A percentile compares a stretch with the other conserved stretches of the same genome.
Conservation (phyloP, 345 rosid genomes). For the Sonneratia caseolaris region DNA sequence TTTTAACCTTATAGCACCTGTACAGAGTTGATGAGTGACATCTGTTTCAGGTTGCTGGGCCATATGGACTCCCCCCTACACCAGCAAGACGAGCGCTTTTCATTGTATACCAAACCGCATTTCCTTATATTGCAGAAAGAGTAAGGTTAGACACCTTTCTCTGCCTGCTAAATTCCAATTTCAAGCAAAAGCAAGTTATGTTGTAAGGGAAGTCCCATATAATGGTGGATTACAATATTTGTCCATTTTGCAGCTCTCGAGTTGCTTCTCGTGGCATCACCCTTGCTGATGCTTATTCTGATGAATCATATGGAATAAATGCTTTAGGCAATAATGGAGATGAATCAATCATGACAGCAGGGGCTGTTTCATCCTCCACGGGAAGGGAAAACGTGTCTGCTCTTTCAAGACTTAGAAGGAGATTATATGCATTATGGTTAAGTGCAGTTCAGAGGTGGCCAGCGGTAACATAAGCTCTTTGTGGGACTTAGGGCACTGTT, state of each 20-base stretch:
- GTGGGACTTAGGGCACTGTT: not conserved
- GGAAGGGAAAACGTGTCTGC: constrained; percentile 37
- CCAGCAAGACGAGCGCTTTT: constrained; percentile 90
- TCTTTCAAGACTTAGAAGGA: constrained; percentile 43
- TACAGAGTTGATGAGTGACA: not conserved
- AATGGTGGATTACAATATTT: not conserved
- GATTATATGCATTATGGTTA: constrained; percentile 37
- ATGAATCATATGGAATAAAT: constrained; percentile 28
- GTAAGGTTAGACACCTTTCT: constrained; percentile 40
- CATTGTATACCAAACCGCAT: constrained; percentile 66
- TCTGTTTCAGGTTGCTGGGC: constrained; percentile 58
- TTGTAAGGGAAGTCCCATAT: not conserved
- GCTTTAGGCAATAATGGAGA: constrained; percentile 20
- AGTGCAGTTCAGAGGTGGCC: constrained; percentile 70
- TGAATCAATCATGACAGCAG: constrained; percentile 23
- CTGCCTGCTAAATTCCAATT: not conserved
- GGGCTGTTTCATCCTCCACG: constrained; percentile 30
- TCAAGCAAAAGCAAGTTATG: not conserved
- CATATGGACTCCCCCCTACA: constrained; percentile 72
- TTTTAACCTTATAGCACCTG: not conserved
- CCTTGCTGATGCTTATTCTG: constrained; percentile 49
- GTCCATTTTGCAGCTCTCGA: constrained; percentile 45
- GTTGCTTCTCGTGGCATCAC: constrained; percentile 56
- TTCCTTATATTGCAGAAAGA: constrained; percentile 83
- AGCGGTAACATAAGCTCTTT: constrained; percentile 30